Evolutionary conservation across 768 basidiomycete genomes (phyloP), one percentile per base, ranked within the genome.

Genomic region (Boletus pseudo-olivaceus): DNA sequence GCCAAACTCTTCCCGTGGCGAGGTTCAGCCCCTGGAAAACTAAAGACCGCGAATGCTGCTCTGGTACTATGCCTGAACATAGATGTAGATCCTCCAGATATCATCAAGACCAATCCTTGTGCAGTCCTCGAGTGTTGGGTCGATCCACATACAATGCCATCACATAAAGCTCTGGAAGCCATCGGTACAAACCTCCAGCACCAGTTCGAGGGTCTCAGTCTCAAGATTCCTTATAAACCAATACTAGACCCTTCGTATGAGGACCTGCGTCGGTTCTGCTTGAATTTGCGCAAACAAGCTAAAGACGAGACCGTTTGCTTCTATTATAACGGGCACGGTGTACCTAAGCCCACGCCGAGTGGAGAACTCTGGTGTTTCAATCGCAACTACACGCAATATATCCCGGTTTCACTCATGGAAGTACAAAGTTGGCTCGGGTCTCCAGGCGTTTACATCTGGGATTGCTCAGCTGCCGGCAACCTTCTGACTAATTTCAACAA

Each of bases 331-430:
- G 97, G 97, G 3, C 97, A 98, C 58, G 97, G 97, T 23, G 97
- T 99, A 20, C 96, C 96, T 2, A 95, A 92, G 65, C 97, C 97
- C 11, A 98, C 97, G 0, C 78, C 90, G 0, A 94, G 91, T 58
- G 90, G 97, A 23, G 97, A 99, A 72, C 80, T 99, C 49, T 99
- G 97, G 97, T 95, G 97, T 52, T 99, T 99, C 77, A 98, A 99
- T 72, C 80, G 86, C 64, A 89, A 84, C 61, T 98, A 98, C 70
- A 98, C 97, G 0, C 96, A 99, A 71, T 99, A 99, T 67, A 98
- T 98, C 55, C 97, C 97, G 0, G 90, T 98, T 11, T 94, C 93
- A 17, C 76, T 99, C 40, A 88, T 88, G 69, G 97, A 99, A 62
- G 78, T 99, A 15, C 95, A 98, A 68, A 82, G 77, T 19, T 98